These are phyloP conservation scores for Saccharomycopsis synnaedendra DNA, from an alignment of 805 yeast species.

Conservation along the genomic window DNA sequence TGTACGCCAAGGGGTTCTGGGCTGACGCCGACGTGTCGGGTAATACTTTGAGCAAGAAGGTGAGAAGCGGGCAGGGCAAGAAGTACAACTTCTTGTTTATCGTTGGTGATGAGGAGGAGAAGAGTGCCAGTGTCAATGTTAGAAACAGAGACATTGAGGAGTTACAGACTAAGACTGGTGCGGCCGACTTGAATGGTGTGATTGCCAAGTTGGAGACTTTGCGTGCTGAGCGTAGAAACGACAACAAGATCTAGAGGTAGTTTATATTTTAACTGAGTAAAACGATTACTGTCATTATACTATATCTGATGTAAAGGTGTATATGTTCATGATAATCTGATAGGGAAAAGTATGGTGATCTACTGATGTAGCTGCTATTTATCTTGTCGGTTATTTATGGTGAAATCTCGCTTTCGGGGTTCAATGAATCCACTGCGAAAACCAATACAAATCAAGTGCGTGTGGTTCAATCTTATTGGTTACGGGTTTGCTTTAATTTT, in stretches of 20 bases:
- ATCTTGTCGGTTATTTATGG: no score
- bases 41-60: constrained; percentile 96
- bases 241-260: constrained; percentile 30
- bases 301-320: no score
- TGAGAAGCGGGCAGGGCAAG: constrained; percentile 89
- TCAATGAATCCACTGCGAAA: no score
- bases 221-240: constrained; percentile 64
- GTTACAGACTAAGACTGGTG: constrained; percentile 83
- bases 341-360: no score
- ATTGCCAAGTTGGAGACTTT: constrained; percentile 55
- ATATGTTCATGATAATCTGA: no score
- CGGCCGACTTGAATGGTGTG: constrained; percentile 62
- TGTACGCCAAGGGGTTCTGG: constrained; percentile 60
- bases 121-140: constrained; percentile 71
- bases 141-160: constrained; percentile 94
- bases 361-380: no score
- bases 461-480: no score
- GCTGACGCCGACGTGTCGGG: constrained; percentile 92
- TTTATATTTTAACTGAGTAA: background rate
- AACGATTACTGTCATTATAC: background rate
- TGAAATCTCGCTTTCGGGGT: no score
- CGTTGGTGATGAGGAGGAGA: constrained; percentile 93
- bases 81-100: constrained; percentile 93
- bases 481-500: no score
- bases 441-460: no score